phyloP scores from a whole-genome alignment of 148 eudicot species.

The Gaultheria prostrata region DNA sequence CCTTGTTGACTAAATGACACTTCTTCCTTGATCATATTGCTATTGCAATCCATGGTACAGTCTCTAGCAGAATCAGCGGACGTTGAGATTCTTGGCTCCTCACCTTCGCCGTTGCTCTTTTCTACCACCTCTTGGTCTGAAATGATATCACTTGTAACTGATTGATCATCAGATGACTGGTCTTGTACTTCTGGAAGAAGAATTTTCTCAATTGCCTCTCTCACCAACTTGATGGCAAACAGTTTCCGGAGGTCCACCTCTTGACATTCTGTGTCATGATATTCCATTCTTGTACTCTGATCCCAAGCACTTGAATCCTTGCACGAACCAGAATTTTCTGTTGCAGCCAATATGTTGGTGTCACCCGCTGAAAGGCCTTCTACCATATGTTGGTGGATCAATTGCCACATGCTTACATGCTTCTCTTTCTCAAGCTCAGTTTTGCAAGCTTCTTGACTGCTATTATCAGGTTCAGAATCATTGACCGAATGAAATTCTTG shows the following conservation, averaged over 20 bases:
- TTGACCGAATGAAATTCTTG: not conserved
- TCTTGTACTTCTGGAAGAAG: conserved; percentile 72
- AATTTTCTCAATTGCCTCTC: conserved; percentile 76
- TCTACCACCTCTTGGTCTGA: conserved; percentile 24
- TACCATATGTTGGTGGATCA: conserved; percentile 68
- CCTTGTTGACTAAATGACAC: conserved; percentile 26
- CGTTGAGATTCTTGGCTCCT: conserved; percentile 17
- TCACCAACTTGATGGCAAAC: conserved; percentile 71
- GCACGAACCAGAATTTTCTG: conserved; percentile 20
- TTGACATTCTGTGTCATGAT: conserved; percentile 31
- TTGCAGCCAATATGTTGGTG: conserved; percentile 16
- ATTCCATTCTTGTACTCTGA: conserved; percentile 15
- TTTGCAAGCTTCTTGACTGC: not conserved
- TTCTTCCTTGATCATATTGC: conserved; percentile 15
- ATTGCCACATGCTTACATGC: conserved; percentile 73
- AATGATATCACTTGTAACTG: conserved; percentile 31
- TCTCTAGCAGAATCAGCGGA: conserved; percentile 24
- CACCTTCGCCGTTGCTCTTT: conserved; percentile 24
- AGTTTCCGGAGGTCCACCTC: conserved; percentile 53
- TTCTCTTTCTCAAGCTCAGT: conserved; percentile 41
- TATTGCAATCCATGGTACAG: conserved; percentile 13
- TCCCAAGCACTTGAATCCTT: conserved; percentile 17
- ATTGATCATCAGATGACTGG: conserved; percentile 41
- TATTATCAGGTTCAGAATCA: conserved; percentile 10
- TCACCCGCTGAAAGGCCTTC: conserved; percentile 38